These are phyloP conservation scores for Nemania sp. DNA, from an alignment of 2,329 filamentous ascomycete species.

Conservation along the genomic window DNA sequence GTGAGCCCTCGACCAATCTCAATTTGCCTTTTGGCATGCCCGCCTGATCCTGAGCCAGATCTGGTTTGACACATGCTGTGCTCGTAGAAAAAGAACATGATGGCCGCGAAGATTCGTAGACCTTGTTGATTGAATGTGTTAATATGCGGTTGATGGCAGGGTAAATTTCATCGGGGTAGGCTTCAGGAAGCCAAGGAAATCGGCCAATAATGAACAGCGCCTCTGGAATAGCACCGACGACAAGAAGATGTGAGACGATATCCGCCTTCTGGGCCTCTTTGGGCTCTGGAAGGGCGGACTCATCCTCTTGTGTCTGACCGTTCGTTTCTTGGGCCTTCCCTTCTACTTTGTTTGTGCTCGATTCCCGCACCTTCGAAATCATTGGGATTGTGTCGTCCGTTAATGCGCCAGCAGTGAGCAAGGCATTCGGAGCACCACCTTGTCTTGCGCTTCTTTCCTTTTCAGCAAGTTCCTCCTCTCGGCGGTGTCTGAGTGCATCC, in stretches of 20 bases:
- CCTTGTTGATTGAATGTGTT: slow-evolving; percentile 77
- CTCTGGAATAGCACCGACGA: slow-evolving; percentile 90
- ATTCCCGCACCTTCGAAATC: slow-evolving; percentile 55
- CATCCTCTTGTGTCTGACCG: slow-evolving; percentile 51
- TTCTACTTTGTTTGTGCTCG: slow-evolving; percentile 53
- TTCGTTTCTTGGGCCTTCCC: slow-evolving; percentile 52
- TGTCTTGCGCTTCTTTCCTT: slow-evolving; percentile 72
- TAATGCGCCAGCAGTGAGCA: slow-evolving; percentile 84
- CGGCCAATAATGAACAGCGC: slow-evolving; percentile 88
- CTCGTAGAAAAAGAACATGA: slow-evolving; percentile 39
- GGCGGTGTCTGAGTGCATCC: slow-evolving; percentile 70
- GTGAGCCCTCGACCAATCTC: slow-evolving; percentile 59
- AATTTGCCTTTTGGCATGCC: slow-evolving; percentile 71
- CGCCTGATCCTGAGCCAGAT: slow-evolving; percentile 62
- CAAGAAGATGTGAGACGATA: slow-evolving; percentile 81
- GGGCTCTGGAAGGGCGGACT: slow-evolving; percentile 66
- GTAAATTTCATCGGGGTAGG: slow-evolving; percentile 78
- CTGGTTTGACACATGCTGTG: slow-evolving; percentile 40
- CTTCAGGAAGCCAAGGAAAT: slow-evolving; percentile 89
- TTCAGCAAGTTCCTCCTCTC: slow-evolving; percentile 76
- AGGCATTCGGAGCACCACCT: slow-evolving; percentile 76
- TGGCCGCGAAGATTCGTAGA: slow-evolving; percentile 55
- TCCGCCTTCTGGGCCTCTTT: slow-evolving; percentile 81
- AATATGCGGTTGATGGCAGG: slow-evolving; percentile 80
- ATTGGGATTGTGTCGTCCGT: slow-evolving; percentile 73